A percentile compares a stretch with the other conserved stretches of the same genome.
phyloP scores from a whole-genome alignment of 2,329 filamentous ascomycete species.

The Pseudophaeomoniella oleicola region DNA sequence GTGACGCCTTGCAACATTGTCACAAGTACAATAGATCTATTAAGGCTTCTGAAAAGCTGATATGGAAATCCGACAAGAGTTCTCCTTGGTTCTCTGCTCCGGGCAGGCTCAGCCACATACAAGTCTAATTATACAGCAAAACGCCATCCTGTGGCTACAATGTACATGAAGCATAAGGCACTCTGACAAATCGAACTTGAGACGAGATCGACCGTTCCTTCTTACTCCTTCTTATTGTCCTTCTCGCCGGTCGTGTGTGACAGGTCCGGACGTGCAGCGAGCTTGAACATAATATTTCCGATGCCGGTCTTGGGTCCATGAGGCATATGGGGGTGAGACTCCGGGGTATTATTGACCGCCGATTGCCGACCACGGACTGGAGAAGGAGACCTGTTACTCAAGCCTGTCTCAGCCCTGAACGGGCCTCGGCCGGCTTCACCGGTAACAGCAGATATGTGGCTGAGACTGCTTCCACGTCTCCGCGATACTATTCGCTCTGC shows the following conservation, averaged over 20 bases:
- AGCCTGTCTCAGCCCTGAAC: background rate
- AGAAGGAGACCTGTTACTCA: background rate
- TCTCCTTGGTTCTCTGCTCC: no score
- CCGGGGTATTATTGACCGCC: background rate
- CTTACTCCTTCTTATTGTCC: background rate
- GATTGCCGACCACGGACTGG: background rate
- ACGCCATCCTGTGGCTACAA: no score
- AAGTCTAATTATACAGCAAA: no score
- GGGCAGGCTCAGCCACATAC: no score
- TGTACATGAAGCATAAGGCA: no score
- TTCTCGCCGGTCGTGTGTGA: no score
- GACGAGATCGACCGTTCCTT: background rate
- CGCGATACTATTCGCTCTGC: constrained; percentile 9
- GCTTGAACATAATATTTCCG: background rate
- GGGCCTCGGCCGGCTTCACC: background rate
- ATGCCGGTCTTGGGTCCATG: background rate
- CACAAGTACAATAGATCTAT: no score
- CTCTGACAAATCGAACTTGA: no score
- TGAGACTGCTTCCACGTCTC: constrained; percentile 3
- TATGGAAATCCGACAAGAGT: no score
- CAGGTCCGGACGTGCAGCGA: background rate
- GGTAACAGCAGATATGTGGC: constrained; percentile 1
- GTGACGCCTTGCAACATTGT: no score
- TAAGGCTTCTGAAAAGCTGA: no score
- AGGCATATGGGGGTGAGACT: background rate